phyloP scores from a whole-genome alignment of 345 rosid genomes.

The Hypericum perforatum region DNA sequence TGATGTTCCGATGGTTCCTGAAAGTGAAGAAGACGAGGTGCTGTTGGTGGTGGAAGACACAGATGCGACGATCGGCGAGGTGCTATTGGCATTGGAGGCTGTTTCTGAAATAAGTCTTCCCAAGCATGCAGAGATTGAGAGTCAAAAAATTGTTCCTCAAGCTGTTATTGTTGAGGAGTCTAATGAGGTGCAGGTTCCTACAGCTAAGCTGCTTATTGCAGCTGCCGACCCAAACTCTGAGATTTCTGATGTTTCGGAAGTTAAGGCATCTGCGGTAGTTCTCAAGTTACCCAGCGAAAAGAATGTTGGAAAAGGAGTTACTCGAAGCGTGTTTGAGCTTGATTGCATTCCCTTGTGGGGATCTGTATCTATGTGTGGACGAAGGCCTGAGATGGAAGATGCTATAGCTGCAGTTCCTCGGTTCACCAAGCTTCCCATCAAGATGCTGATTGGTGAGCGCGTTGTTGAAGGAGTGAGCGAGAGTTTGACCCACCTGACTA shows the following conservation, averaged over 20 bases:
- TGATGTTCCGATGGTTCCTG: conserved; percentile 32
- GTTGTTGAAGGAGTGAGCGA: conserved; percentile 11
- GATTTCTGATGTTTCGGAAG: conserved; percentile 26
- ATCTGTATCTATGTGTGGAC: conserved; percentile 17
- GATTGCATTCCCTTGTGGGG: conserved; percentile 24
- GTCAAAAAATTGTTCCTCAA: conserved; percentile 41
- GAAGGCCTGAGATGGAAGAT: conserved; percentile 27
- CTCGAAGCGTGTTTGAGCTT: conserved; percentile 16
- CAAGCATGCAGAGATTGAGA: conserved; percentile 32
- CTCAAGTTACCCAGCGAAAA: conserved; percentile 53
- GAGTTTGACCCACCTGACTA: conserved; percentile 14
- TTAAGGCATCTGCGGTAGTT: conserved; percentile 45
- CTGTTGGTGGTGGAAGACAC: conserved; percentile 41
- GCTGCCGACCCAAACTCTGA: conserved; percentile 35
- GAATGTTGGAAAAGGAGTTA: conserved; percentile 18
- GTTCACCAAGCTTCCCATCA: conserved; percentile 18
- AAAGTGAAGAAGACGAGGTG: conserved; percentile 48
- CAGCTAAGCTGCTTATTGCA: conserved; percentile 48
- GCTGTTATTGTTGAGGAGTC: conserved; percentile 59
- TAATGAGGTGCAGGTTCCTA: conserved; percentile 49
- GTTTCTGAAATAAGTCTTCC: conserved; percentile 46
- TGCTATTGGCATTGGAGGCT: conserved; percentile 44
- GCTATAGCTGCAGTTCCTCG: conserved; percentile 17
- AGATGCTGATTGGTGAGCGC: conserved; percentile 16
- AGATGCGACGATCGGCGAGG: conserved; percentile 37